Evolutionary conservation across 495 filamentous ascomycete genomes (phyloP).

Genomic region (Aspergillus ellipticus): DNA sequence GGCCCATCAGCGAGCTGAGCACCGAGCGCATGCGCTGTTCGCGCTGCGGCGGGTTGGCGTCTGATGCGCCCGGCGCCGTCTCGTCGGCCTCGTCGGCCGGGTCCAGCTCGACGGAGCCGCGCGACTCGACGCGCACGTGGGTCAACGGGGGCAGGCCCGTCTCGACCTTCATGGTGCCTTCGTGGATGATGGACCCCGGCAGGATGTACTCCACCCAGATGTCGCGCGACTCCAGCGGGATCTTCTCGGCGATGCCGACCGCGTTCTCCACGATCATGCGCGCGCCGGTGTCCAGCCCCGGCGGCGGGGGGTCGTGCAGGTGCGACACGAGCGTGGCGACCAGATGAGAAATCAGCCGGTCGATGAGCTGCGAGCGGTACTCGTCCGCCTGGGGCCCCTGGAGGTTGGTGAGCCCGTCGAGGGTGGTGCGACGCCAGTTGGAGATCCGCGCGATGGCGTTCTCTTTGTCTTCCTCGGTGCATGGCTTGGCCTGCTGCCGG

Average conservation of each 20-base stretch:
- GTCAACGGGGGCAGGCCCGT: constrained; percentile 43
- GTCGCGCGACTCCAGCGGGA: constrained; percentile 89
- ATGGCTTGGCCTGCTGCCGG: constrained; percentile 58
- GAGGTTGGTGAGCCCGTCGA: constrained; percentile 84
- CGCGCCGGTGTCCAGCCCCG: constrained; percentile 74
- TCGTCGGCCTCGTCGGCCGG: constrained; percentile 23
- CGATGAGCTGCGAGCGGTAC: constrained; percentile 61
- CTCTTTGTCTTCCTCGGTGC: constrained; percentile 83
- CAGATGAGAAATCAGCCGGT: constrained; percentile 65
- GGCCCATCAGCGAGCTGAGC: constrained; percentile 48
- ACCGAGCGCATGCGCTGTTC: constrained; percentile 43
- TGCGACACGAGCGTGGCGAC: constrained; percentile 64
- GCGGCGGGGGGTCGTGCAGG: constrained; percentile 69
- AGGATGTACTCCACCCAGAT: constrained; percentile 80
- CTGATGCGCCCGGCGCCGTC: background rate
- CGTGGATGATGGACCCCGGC: constrained; percentile 63
- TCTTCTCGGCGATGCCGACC: constrained; percentile 76
- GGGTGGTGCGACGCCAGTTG: constrained; percentile 88
- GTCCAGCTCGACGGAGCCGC: constrained; percentile 39
- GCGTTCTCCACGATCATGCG: constrained; percentile 93
- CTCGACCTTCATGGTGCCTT: constrained; percentile 81
- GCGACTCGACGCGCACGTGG: background rate
- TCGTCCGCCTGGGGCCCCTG: constrained; percentile 59
- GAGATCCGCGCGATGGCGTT: constrained; percentile 82
- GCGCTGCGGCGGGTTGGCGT: constrained; percentile 14